Conservation (phyloP, 768 basidiomycete genomes). For the Boletus sp. region DNA sequence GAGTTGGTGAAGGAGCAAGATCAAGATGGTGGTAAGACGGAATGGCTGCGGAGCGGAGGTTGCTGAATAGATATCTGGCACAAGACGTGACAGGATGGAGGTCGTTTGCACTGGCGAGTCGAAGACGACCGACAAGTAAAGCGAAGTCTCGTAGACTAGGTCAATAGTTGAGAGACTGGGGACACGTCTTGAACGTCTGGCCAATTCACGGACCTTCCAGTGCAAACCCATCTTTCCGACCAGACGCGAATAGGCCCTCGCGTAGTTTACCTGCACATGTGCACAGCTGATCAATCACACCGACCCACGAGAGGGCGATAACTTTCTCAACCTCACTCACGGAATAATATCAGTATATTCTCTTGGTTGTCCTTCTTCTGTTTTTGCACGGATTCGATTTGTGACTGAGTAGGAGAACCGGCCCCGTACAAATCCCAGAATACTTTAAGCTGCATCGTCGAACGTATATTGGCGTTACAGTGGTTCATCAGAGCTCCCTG, state of each 20-base stretch:
- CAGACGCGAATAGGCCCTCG: slow-evolving; percentile 66
- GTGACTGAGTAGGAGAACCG: slow-evolving; percentile 6
- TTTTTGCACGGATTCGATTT: slow-evolving; percentile 26
- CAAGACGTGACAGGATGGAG: slow-evolving; percentile 58
- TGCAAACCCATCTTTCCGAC: slow-evolving; percentile 58
- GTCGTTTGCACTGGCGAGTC: slow-evolving; percentile 58
- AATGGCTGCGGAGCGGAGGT: slow-evolving; percentile 14
- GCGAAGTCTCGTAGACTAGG: slow-evolving; percentile 72
- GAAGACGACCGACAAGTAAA: slow-evolving; percentile 64
- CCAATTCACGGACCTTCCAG: slow-evolving; percentile 54
- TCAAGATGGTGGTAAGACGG: slow-evolving; percentile 37
- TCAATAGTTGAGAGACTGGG: background rate
- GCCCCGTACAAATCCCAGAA: slow-evolving; percentile 42
- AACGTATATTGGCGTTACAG: background rate
- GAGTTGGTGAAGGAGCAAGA: slow-evolving; percentile 60
- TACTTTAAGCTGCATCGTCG: slow-evolving; percentile 43
- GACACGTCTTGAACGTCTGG: background rate
- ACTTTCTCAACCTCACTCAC: slow-evolving; percentile 43
- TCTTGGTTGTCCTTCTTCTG: slow-evolving; percentile 53
- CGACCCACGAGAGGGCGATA: background rate
- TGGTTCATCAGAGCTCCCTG: background rate
- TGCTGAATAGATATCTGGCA: slow-evolving; percentile 46
- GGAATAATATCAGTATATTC: slow-evolving; percentile 71
- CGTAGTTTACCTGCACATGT: slow-evolving; percentile 63
- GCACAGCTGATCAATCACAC: background rate